Base-by-base conservation (phyloP, 768 basidiomycete genomes). In the Naganishia onofrii region DNA sequence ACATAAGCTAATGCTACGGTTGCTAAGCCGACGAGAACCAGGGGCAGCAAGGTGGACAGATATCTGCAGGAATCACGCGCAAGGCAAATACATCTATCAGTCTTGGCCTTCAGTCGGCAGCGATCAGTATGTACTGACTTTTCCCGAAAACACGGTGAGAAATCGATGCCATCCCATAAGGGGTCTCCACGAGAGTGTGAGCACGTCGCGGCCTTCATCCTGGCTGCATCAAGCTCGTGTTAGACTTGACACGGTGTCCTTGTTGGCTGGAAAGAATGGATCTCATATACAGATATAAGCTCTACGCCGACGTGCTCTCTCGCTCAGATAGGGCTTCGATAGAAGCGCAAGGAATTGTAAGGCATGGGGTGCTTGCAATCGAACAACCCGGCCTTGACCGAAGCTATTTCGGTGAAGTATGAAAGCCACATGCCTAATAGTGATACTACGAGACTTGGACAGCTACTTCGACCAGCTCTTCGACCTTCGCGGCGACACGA, bases 101-200 rank as follows among this genome's bases (percentile, higher is more conserved):
- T n/a, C n/a, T n/a, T n/a, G n/a, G n/a, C n/a, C n/a, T n/a, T n/a
- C n/a, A n/a, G n/a, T n/a, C n/a, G n/a, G n/a, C n/a, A n/a, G n/a
- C n/a, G n/a, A n/a, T n/a, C n/a, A n/a, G n/a, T n/a, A 38, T 29
- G 26, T 26, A 10, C 34, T 2, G 19, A 70, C 70, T 63, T 23
- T 38, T 56, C 51, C 55, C 52, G 31, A 23, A 65, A 70, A 34
- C 70, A 70, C 28, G n/a, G 53, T 15, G 70, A 65, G 51, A 70
- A 70, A 36, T 70, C 70, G n/a, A 67, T 52, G 46, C 70, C 70
- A 63, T 70, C 70, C 70, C 70, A 70, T 9, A 70, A 42, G 17
- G 54, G 55, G 17, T 66, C n/a, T 15, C 38, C 13, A 23, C 29
- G 23, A 42, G 60, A 42, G 38, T 44, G 28, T 1, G 60, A 42